Conservation (phyloP, 2,329 filamentous ascomycete genomes). For the Triangularia verruculosa region DNA sequence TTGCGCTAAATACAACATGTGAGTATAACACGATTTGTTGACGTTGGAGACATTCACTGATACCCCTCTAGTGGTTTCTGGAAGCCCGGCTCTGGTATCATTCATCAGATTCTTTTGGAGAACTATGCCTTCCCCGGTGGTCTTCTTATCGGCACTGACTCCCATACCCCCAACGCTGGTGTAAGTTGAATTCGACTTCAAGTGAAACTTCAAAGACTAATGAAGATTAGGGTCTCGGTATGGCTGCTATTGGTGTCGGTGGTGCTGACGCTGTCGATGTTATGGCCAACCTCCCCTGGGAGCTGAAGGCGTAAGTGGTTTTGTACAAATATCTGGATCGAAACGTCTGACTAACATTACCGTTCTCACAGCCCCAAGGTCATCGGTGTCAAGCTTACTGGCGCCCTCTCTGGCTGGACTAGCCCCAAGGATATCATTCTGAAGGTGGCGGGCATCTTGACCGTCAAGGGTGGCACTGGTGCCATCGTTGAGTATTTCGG, state of each 20-base stretch:
- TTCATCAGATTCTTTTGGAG: constrained; percentile 52
- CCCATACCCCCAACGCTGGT: constrained; percentile 11
- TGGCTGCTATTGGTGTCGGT: constrained; percentile 92
- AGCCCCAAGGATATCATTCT: constrained; percentile 94
- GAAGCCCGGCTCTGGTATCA: constrained; percentile 97
- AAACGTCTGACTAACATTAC: background rate
- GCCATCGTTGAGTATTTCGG: constrained; percentile 77
- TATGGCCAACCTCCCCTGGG: constrained; percentile 96
- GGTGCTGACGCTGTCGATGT: constrained; percentile 98
- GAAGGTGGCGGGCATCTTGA: constrained; percentile 94
- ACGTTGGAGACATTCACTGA: background rate
- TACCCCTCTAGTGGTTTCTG: constrained; percentile 79
- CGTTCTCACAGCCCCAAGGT: constrained; percentile 64
- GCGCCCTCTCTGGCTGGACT: constrained; percentile 85
- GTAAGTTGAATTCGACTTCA: background rate
- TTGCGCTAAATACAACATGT: constrained; percentile 47
- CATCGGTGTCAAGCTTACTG: constrained; percentile 94
- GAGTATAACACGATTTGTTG: no score
- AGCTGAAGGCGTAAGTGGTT: constrained; percentile 70
- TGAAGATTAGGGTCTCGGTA: constrained; percentile 68
- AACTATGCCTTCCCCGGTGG: constrained; percentile 93
- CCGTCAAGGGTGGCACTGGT: constrained; percentile 96
- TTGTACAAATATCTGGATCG: background rate
- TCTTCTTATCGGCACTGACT: constrained; percentile 85
- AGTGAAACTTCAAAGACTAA: background rate